phyloP scores from a whole-genome alignment of 1,284 basidiomycete species.

The Apiotrichum mycotoxinovorans region DNA sequence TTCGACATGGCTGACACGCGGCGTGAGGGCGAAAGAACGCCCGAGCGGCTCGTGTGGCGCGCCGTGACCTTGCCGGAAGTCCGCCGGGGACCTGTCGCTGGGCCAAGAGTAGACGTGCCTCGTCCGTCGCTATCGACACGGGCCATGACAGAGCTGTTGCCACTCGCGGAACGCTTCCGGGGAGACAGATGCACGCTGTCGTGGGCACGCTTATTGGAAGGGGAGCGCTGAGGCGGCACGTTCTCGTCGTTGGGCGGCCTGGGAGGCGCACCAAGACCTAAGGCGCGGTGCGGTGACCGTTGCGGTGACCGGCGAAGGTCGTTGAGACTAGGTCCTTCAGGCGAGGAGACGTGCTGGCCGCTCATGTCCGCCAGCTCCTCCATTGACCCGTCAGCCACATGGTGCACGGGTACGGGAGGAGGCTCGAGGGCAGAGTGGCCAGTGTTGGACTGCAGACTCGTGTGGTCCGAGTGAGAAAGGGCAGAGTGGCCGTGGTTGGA shows the following conservation, averaged over 20 bases:
- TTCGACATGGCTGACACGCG: conserved; percentile 4
- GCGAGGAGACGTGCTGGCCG: neutral
- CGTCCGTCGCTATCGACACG: conserved; percentile 25
- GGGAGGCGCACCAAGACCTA: conserved; percentile 34
- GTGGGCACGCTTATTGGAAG: conserved; percentile 36
- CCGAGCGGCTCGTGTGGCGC: neutral
- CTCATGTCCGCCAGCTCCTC: neutral
- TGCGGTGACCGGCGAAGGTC: neutral
- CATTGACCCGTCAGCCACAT: neutral
- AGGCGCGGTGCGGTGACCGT: neutral
- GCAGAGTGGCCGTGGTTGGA: neutral
- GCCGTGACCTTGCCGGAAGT: neutral
- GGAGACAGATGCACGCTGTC: conserved; percentile 35
- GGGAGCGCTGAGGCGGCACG: neutral
- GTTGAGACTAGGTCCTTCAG: neutral
- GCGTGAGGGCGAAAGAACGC: conserved; percentile 5
- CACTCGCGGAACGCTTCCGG: conserved; percentile 34
- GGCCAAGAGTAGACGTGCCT: neutral
- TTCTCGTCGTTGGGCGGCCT: conserved; percentile 28
- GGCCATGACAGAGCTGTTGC: conserved; percentile 4
- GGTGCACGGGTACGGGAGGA: neutral
- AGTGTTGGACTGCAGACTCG: neutral
- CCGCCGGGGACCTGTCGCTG: neutral
- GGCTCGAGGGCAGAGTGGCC: neutral
- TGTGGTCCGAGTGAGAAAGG: neutral